Evolutionary conservation across 179 eudicot genomes (phyloP).

Genomic region (Gypsophila paniculata): DNA sequence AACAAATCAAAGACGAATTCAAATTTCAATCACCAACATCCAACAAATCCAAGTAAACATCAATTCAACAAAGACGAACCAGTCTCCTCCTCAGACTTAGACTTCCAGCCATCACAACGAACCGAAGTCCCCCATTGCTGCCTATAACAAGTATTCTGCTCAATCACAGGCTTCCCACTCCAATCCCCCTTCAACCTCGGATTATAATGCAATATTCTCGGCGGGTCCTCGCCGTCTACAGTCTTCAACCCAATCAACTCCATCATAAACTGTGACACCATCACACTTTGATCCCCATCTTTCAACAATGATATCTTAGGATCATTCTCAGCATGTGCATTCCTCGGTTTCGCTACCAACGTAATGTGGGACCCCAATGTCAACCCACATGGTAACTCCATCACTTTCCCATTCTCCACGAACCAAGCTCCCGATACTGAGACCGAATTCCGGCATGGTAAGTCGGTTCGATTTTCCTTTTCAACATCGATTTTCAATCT

Average conservation of each 20-base stretch:
- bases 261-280: constrained; percentile 83
- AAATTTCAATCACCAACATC: too few relatives aligned
- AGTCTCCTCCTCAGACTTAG: constrained; percentile 78
- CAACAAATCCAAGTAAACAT: too few relatives aligned
- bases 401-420: constrained; percentile 36
- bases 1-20: too few relatives aligned
- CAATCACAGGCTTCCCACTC: constrained; percentile 93
- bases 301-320: constrained; percentile 61
- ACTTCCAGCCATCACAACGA: constrained; percentile 85
- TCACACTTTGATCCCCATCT: constrained; percentile 65
- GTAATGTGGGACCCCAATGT: constrained; percentile 84
- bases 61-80: constrained; percentile 55
- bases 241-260: constrained; percentile 86
- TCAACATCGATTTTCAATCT: constrained; percentile 26
- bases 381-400: constrained; percentile 80
- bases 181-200: constrained; percentile 95
- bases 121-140: constrained; percentile 84
- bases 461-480: constrained; percentile 36
- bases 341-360: constrained; percentile 65
- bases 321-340: constrained; percentile 53
- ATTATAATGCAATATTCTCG: constrained; percentile 79
- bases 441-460: constrained; percentile 63
- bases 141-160: constrained; percentile 90
- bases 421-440: constrained; percentile 49
- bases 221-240: constrained; percentile 92